Evolutionary conservation across 306 rosid genomes (phyloP).

Genomic region (Vigna unguiculata): DNA sequence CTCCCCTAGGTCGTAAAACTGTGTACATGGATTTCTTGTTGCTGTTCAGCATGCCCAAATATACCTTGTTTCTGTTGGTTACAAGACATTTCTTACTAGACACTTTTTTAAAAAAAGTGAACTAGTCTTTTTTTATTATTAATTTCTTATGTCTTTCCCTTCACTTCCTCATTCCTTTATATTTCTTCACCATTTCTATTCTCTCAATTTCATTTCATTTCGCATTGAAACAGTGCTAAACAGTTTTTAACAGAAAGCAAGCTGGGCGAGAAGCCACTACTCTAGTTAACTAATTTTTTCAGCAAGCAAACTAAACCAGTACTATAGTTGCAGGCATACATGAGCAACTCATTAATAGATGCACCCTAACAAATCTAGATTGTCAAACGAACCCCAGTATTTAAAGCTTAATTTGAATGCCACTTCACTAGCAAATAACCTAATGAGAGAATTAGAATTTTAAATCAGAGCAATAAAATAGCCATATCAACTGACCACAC

Average conservation of each 20-base stretch:
- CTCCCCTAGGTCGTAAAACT: not conserved
- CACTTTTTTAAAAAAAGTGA: not conserved
- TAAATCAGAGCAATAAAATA: slow-evolving; percentile 16
- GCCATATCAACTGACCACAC: slow-evolving; percentile 19
- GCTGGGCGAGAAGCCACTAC: not conserved
- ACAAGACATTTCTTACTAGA: not conserved
- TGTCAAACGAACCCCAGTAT: slow-evolving; percentile 25
- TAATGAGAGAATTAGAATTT: not conserved
- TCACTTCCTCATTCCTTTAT: not conserved
- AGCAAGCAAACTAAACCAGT: slow-evolving; percentile 24
- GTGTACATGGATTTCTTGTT: not conserved
- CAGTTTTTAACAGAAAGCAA: slow-evolving; percentile 4
- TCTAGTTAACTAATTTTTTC: not conserved
- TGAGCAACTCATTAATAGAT: not conserved
- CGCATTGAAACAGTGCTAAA: not conserved
- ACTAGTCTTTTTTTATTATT: not conserved
- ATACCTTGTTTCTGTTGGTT: not conserved
- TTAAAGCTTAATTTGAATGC: not conserved
- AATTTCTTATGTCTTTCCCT: not conserved
- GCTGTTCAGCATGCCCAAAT: not conserved
- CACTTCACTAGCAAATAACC: not conserved
- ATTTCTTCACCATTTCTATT: not conserved
- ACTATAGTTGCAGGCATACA: slow-evolving; percentile 12
- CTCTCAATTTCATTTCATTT: not conserved
- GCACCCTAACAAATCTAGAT: not conserved